Conservation (phyloP, 352 stramenopile species). For the Globisporangium yorkense region DNA sequence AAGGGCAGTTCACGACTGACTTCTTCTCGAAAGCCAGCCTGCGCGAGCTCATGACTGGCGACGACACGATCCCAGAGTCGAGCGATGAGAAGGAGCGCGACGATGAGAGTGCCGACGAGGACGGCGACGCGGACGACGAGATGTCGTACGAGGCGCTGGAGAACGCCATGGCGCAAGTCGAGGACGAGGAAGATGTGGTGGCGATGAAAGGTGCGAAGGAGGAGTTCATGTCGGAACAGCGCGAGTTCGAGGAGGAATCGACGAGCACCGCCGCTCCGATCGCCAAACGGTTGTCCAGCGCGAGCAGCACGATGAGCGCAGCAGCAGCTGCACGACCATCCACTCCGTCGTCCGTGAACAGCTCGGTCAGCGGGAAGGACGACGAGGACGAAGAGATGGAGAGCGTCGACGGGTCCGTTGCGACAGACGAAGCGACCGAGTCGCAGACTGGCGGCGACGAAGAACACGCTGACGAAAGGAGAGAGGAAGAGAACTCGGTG, state of each 20-base stretch:
- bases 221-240: conserved; percentile 47
- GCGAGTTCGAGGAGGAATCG: conserved; percentile 58
- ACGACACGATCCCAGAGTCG: conserved; percentile 14
- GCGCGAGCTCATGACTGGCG: conserved; percentile 82
- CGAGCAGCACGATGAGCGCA: conserved; percentile 7
- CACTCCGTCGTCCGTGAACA: conserved; percentile 25
- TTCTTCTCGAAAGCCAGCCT: conserved; percentile 86
- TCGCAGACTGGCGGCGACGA: conserved; percentile 4
- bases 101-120: conserved; percentile 22
- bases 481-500: conserved; percentile 15
- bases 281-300: not conserved
- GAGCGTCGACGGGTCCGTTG: conserved; percentile 7
- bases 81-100: conserved; percentile 21
- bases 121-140: conserved; percentile 30
- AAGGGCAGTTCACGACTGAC: conserved; percentile 71
- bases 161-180: conserved; percentile 91
- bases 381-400: conserved; percentile 32
- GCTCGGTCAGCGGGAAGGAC: conserved; percentile 29
- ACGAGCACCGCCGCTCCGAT: not conserved
- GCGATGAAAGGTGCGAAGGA: conserved; percentile 83
- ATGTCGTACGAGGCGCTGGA: conserved; percentile 77
- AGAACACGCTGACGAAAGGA: conserved; percentile 10
- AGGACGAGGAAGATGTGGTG: conserved; percentile 95
- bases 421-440: conserved; percentile 14
- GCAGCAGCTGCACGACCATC: conserved; percentile 22